Evolutionary conservation across 129 eudicot genomes (phyloP).

Genomic region (Helianthus annuus): HanXRQr2.0-SUNRISE NC_035449.2:181402309-181402808

Average conservation of each 20-base stretch:
- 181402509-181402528: conserved; percentile 29
- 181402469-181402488: conserved; percentile 43
- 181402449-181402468: conserved; percentile 65
- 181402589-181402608: no score
- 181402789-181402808: no score
- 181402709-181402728: no score
- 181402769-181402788: no score
- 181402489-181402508: conserved; percentile 58
- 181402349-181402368: conserved; percentile 70
- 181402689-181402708: no score
- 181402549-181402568: neutral
- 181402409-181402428: conserved; percentile 65
- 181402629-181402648: no score
- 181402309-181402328: conserved; percentile 81
- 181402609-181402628: no score
- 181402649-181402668: no score
- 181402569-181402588: no score
- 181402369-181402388: conserved; percentile 69
- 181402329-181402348: conserved; percentile 51
- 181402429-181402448: conserved; percentile 64
- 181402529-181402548: neutral
- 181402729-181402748: no score
- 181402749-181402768: no score
- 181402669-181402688: no score
- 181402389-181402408: conserved; percentile 90